A percentile compares a stretch with the other conserved stretches of the same genome.
phyloP scores from a whole-genome alignment of 2,329 filamentous ascomycete genomes.

The Zymoseptoria crescenta region DNA sequence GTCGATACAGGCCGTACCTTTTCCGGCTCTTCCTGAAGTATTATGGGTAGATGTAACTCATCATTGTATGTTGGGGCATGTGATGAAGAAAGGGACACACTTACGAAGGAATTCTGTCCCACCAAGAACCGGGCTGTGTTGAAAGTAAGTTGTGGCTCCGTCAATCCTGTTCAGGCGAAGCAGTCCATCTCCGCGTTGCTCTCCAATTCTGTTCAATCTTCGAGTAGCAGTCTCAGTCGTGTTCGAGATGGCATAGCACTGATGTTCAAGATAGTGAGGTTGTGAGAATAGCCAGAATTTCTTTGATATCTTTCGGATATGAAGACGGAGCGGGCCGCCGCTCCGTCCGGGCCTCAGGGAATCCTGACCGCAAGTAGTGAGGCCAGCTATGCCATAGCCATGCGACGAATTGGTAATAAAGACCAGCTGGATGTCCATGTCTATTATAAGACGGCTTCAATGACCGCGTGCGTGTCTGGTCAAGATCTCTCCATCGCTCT shows the following conservation, averaged over 20 bases:
- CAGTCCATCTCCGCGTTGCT: too few species aligned
- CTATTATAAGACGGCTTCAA: background rate
- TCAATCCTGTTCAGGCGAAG: background rate
- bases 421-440: background rate
- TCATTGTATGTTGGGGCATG: constrained; percentile 21
- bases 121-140: background rate
- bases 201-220: background rate
- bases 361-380: background rate
- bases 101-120: background rate
- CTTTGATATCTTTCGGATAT: background rate
- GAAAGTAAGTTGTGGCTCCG: background rate
- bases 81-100: background rate
- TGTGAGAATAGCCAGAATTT: background rate
- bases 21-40: constrained; percentile 46
- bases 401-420: background rate
- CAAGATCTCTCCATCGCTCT: background rate
- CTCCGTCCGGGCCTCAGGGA: background rate
- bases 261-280: background rate
- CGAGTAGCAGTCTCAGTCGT: background rate
- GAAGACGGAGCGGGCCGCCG: background rate
- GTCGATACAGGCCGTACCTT: constrained; percentile 45
- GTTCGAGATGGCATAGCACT: background rate
- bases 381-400: background rate
- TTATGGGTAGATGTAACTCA: constrained; percentile 29
- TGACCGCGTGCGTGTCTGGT: background rate